These are phyloP conservation scores for Blumeria hordei DNA, from an alignment of 2,329 filamentous ascomycete genomes.

Conservation along the genomic window DNA sequence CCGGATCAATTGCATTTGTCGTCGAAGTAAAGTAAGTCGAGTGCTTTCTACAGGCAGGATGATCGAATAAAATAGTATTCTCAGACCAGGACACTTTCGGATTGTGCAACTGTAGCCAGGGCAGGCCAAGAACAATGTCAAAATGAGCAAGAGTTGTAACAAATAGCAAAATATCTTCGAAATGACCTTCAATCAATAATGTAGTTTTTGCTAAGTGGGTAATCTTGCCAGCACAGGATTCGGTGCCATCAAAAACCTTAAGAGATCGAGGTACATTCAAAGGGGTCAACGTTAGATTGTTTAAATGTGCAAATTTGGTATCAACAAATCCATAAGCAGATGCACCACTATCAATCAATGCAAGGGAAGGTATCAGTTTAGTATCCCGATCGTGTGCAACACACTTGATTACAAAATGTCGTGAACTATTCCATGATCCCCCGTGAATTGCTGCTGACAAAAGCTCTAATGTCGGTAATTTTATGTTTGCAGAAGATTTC, in stretches of 20 bases:
- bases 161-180: neutral
- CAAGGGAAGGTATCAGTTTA: neutral
- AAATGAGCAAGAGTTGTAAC: neutral
- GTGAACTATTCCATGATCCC: neutral
- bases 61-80: neutral
- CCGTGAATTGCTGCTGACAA: neutral
- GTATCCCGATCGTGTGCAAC: neutral
- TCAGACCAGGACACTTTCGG: neutral
- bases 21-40: neutral
- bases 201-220: neutral
- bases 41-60: neutral
- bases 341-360: neutral
- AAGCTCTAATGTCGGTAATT: neutral
- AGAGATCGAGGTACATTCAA: neutral
- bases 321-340: neutral
- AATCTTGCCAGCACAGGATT: neutral
- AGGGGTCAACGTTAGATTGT: neutral
- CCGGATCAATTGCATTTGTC: neutral
- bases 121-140: neutral
- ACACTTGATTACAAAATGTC: neutral
- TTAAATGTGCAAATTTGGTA: neutral
- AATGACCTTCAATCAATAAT: neutral
- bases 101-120: neutral
- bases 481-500: too few relatives aligned
- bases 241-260: neutral